Base-by-base conservation (phyloP, 2,329 filamentous ascomycete species). In the Mariannaea sp. region DNA sequence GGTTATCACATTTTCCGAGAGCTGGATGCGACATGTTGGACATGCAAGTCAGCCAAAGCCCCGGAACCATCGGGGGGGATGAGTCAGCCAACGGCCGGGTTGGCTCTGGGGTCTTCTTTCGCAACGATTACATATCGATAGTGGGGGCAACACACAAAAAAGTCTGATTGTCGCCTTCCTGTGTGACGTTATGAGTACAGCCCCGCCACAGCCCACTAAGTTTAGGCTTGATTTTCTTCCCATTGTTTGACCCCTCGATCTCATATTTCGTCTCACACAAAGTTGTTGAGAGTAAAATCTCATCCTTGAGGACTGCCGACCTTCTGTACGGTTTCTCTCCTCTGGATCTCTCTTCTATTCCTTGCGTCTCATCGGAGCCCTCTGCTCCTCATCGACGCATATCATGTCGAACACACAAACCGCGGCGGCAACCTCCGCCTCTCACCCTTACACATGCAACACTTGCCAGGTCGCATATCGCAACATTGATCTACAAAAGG, bases 381-480 rank as follows among this genome's bases (percentile, higher is more conserved):
- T 16, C 14, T 26, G 27, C 17, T 36, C 26, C 14, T 20, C 24
- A 13, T 44, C 44, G 30, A 29, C 29, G 19, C 20, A 24, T 24
- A 55, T 20, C 53, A 85, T 85, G 82, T 77, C 81, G 57, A 72
- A 68, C 57, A 65, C 61, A 44, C 69, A 71, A 54, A 59, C 70
- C 45, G 62, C 65, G 40, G 65, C 65, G 49, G 69, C 66, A 58
- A 72, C 70, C 7, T 66, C 75, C 13, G 68, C 82, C 26, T 80
- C 87, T 20, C 91, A 97, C 71, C 93, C 94, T 2, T 99, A 93
- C 76, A 97, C 93, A 50, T 99, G 94, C 85, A 99, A 97, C 75
- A 94, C 92, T 53, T 99, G 94, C 71, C 91, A 96, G 72, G 92
- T 99, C 65, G 94, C 93, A 46, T 99, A 97, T 76, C 88, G 93